Evolutionary conservation across 2,329 filamentous ascomycete species (phyloP).

Genomic region (Hymenoscyphus repandus): DNA sequence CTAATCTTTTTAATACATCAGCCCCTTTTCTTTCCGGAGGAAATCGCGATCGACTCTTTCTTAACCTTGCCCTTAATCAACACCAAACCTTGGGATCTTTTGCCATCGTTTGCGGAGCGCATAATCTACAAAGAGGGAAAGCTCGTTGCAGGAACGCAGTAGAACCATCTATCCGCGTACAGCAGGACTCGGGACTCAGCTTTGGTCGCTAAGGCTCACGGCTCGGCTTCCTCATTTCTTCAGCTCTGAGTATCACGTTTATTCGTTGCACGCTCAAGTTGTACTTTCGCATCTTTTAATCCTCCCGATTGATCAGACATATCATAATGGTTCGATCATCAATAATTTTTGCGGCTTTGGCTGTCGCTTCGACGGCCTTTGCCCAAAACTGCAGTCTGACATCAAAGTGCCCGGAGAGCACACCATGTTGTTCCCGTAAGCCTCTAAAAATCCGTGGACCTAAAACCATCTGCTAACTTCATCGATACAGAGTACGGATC

Average conservation of each 20-base stretch:
- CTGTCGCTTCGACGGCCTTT: conserved; percentile 21
- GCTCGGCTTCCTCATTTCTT: conserved; percentile 7
- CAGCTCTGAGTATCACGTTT: conserved; percentile 4
- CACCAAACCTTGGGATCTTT: not conserved
- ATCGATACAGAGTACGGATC: conserved; percentile 70
- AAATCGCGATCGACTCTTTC: not conserved
- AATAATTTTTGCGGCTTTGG: conserved; percentile 20
- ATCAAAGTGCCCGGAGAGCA: conserved; percentile 62
- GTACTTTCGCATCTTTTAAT: conserved; percentile 3
- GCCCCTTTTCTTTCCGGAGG: not conserved
- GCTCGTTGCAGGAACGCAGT: not conserved
- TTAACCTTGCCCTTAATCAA: not conserved
- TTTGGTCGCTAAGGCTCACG: too few relatives aligned
- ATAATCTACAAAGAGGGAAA: conserved; percentile 2
- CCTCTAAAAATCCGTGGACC: conserved; percentile 10
- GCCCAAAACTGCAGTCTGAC: conserved; percentile 40
- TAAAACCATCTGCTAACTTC: conserved; percentile 5
- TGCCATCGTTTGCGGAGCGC: not conserved
- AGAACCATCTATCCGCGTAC: not conserved
- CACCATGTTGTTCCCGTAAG: conserved; percentile 79
- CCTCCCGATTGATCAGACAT: conserved; percentile 8
- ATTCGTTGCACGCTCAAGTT: conserved; percentile 9
- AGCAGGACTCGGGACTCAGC: not conserved
- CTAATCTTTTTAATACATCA: not conserved
- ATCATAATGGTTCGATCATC: conserved; percentile 30